Evolutionary conservation across 1,284 basidiomycete genomes (phyloP), one percentile per base, ranked within the genome.

Genomic region (Chondrostereum purpureum): DNA sequence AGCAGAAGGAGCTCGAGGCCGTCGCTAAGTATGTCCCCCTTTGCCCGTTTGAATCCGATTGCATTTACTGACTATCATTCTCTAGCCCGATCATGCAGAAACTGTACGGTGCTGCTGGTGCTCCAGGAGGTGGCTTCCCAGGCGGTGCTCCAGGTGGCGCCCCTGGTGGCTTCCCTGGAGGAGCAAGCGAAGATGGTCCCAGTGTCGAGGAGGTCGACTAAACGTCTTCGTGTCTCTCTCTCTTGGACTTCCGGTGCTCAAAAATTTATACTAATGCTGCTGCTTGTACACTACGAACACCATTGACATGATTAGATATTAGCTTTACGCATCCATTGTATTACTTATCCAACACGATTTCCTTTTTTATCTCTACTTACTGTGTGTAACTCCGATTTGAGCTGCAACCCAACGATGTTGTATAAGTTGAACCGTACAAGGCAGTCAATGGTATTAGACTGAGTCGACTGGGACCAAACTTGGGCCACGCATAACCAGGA

Each of bases 1-100:
- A 86, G 72, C 94, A 97, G 69, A 96, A 97, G 78, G 94, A 97
- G 71, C 77, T 99, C 48, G 95, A 99, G 74, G 72, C 63, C 10
- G 65, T 93, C 54, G 89, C 92, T 57, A 94, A 86, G 66, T 68
- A 63, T 37, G 66, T 64, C 18, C 10, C 34, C 11, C 6, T 21
- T 34, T 18, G 11, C 4, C 34, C 11, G 19, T 38, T 23, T 17
- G n/a, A 11, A 27, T 19, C 42, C 46, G 39, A 16, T 48, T 24
- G 39, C 23, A 22, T 18, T 42, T 47, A 39, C 44, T 47, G 34
- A 47, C 57, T 35, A 27, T 39, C 35, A 39, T 51, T 39, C 49
- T 47, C 20, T 27, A 69, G 67, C 76, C 93, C 93, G 42, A 94
- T 95, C 70, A 95, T 95, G 92, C 82, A 87, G 71, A 89, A 87